Evolutionary conservation across 1,139 yeast species (phyloP).

Genomic region (Pichia kudriavzevii): DNA sequence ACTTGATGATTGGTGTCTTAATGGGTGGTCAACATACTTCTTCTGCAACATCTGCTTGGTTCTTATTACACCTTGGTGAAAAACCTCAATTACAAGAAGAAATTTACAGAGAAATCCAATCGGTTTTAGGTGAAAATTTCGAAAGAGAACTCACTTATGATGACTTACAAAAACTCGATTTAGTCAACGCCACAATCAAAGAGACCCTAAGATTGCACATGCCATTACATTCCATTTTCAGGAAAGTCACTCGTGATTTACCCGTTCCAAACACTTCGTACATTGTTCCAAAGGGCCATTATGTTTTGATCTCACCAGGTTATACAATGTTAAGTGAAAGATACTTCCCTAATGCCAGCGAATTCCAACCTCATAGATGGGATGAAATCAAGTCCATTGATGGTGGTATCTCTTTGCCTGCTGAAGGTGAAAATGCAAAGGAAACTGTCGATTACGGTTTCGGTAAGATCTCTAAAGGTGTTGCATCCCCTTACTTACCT

Average conservation of each 20-base stretch:
- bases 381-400: conserved; percentile 39
- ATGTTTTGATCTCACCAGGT: conserved; percentile 91
- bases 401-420: conserved; percentile 26
- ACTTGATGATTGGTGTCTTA: conserved; percentile 85
- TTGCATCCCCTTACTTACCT: conserved; percentile 89
- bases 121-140: conserved; percentile 43
- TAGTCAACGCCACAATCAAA: conserved; percentile 74
- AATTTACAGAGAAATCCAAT: conserved; percentile 63
- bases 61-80: conserved; percentile 81
- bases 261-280: conserved; percentile 74
- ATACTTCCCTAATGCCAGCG: conserved; percentile 67
- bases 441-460: conserved; percentile 86
- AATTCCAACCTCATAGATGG: conserved; percentile 89
- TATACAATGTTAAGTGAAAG: conserved; percentile 70
- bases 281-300: conserved; percentile 84
- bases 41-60: conserved; percentile 95
- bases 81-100: conserved; percentile 78
- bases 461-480: conserved; percentile 94
- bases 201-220: conserved; percentile 93
- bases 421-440: conserved; percentile 31
- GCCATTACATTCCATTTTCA: conserved; percentile 92
- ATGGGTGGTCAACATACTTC: conserved; percentile 99
- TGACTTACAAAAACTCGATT: conserved; percentile 70
- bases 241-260: conserved; percentile 76
- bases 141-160: conserved; percentile 63